Conservation (phyloP, 805 yeast genomes). For the Clavispora asparagi region DNA sequence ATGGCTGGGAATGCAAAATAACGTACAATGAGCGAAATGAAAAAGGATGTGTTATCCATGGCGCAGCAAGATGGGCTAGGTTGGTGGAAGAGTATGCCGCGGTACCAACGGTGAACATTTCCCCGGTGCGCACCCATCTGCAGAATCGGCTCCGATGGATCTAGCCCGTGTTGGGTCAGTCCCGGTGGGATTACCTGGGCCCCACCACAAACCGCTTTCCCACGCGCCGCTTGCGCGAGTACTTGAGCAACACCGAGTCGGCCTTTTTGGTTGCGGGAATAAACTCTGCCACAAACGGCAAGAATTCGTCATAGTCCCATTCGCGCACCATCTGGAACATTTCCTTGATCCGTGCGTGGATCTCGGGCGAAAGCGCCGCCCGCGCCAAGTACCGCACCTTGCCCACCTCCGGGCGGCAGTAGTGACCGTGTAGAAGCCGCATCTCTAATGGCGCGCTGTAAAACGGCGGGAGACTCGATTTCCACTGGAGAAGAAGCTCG, state of each 20-base stretch:
- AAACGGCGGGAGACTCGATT: constrained; percentile 57
- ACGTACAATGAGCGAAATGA: constrained; percentile 32
- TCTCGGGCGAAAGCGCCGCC: constrained; percentile 38
- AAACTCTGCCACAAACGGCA: constrained; percentile 26
- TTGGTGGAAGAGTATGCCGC: background rate
- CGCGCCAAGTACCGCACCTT: constrained; percentile 51
- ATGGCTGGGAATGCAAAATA: background rate
- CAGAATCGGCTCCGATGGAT: background rate
- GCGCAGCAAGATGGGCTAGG: background rate
- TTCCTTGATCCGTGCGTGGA: constrained; percentile 23
- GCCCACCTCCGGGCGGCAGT: constrained; percentile 40
- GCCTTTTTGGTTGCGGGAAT: constrained; percentile 34
- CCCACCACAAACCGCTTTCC: constrained; percentile 30
- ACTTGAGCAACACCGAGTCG: constrained; percentile 34
- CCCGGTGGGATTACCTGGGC: constrained; percentile 5
- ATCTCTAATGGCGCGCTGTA: constrained; percentile 57
- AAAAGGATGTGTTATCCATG: constrained; percentile 26
- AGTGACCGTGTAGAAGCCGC: constrained; percentile 50
- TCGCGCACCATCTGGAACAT: constrained; percentile 25
- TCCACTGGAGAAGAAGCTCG: constrained; percentile 62
- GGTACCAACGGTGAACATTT: background rate
- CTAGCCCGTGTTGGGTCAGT: too few relatives aligned
- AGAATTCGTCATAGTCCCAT: constrained; percentile 39
- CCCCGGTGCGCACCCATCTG: background rate
- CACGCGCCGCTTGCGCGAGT: constrained; percentile 29